Evolutionary conservation across 768 basidiomycete genomes (phyloP), one percentile per base, ranked within the genome.

Genomic region (Suillus americanus): DNA sequence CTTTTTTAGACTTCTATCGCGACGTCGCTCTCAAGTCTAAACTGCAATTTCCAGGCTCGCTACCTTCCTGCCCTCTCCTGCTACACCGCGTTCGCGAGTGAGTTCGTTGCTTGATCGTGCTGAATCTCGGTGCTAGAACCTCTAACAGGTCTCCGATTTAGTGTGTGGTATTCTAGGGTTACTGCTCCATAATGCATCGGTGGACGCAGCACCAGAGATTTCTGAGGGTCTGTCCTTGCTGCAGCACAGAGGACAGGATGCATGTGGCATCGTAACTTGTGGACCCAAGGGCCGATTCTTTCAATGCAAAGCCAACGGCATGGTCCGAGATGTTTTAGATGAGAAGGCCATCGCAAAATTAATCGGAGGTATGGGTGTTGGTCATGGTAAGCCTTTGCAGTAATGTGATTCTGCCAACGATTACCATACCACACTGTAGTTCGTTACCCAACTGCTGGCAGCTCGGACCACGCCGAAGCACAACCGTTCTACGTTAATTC

Each of bases 401-500:
- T 35, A 20, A 41, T 18, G 18, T 9, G 12, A 28, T 40, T 10
- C 18, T 20, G 18, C 18, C 28, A 35, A 60, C n/a, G 40, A 35
- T n/a, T 12, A 54, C 8, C 25, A 40, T 5, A 59, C 18, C 10
- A 20, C 18, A 12, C 28, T 20, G 68, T 8, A 99, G 97, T 97
- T 61, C 89, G 97, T 63, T 99, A 99, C 79, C 97, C 97, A 14
- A 99, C 97, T 66, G 97, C 97, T 61, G 97, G 97, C 54, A 95
- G 94, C 73, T 97, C 94, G 65, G 92, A 95, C 64, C 92, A 97
- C 70, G 90, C 97, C 12, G 97, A 99, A 75, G 96, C 97, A 9
- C 97, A 99, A 73, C 97, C 97, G 1, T 99, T 99, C 83, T 99
- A 99, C 75, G 97, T 99, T 71, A 99, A 99, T 81, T 97, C 95